phyloP scores from a whole-genome alignment of 2,329 filamentous ascomycete genomes.

The Pestalotiopsis sp. region DNA sequence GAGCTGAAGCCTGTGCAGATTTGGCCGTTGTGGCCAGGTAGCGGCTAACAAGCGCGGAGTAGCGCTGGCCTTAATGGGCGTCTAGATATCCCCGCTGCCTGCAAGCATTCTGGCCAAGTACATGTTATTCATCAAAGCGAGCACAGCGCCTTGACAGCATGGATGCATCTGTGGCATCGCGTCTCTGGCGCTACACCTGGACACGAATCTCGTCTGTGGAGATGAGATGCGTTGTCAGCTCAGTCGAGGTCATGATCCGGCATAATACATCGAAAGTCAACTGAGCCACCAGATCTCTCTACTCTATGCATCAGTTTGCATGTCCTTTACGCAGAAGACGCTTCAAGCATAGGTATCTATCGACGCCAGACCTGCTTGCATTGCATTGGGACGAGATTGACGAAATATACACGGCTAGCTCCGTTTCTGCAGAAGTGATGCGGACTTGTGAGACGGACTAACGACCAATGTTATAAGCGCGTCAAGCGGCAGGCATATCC shows the following conservation, averaged over 20 bases:
- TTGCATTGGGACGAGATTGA: background rate
- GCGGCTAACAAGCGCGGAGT: background rate
- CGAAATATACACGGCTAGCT: background rate
- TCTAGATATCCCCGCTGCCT: background rate
- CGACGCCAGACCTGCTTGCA: background rate
- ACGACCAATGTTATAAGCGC: background rate
- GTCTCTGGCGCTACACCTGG: background rate
- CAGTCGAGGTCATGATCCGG: background rate
- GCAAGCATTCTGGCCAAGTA: background rate
- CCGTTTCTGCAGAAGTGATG: background rate
- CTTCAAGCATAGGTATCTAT: background rate
- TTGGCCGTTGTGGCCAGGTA: background rate
- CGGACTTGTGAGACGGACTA: background rate
- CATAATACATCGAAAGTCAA: no score
- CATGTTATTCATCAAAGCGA: background rate
- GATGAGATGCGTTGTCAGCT: background rate
- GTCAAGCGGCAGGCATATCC: background rate
- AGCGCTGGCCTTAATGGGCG: background rate
- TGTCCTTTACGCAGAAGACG: background rate
- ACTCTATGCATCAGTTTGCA: background rate
- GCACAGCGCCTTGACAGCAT: background rate
- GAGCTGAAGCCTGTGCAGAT: background rate
- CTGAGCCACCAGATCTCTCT: background rate
- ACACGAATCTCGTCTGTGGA: background rate
- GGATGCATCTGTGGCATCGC: background rate